phyloP scores from a whole-genome alignment of 1,284 basidiomycete genomes.

The Cryptococcus neoformans region DNA sequence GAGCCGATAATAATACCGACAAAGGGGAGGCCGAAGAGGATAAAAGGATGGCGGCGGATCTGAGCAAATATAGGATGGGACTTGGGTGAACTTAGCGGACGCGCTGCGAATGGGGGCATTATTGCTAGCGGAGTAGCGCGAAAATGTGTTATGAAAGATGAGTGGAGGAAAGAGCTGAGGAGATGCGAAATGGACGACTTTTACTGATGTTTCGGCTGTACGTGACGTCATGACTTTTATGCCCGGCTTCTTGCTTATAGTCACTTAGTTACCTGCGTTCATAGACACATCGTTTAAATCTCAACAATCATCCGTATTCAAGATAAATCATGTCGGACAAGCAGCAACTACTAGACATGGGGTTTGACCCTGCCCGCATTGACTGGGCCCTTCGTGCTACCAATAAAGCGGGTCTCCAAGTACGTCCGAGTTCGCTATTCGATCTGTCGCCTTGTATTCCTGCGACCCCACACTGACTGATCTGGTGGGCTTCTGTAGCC shows the following conservation, averaged over 20 bases:
- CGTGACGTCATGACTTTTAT: too few species aligned
- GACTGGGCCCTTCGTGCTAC: constrained; percentile 86
- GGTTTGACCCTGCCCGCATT: constrained; percentile 74
- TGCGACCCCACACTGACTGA: neutral
- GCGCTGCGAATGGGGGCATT: constrained; percentile 56
- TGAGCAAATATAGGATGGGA: constrained; percentile 38
- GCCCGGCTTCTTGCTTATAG: neutral
- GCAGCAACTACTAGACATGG: constrained; percentile 79
- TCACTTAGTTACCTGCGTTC: neutral
- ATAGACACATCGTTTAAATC: neutral
- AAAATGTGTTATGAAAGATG: neutral
- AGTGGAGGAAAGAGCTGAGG: neutral
- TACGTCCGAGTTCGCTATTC: neutral
- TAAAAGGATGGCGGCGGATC: constrained; percentile 51
- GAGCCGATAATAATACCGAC: constrained; percentile 77
- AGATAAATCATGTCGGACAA: constrained; percentile 54
- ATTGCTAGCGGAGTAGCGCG: neutral
- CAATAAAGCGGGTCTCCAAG: constrained; percentile 63
- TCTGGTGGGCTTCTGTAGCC: constrained; percentile 55
- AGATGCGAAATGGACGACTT: too few species aligned
- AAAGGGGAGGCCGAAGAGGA: constrained; percentile 81
- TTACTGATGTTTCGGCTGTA: too few species aligned
- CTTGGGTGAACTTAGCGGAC: constrained; percentile 54
- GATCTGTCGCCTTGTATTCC: neutral
- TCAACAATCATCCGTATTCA: too few species aligned